Evolutionary conservation across 495 filamentous ascomycete species (phyloP), one percentile per base, ranked within the genome.

Genomic region (Penicillium canescens): DNA sequence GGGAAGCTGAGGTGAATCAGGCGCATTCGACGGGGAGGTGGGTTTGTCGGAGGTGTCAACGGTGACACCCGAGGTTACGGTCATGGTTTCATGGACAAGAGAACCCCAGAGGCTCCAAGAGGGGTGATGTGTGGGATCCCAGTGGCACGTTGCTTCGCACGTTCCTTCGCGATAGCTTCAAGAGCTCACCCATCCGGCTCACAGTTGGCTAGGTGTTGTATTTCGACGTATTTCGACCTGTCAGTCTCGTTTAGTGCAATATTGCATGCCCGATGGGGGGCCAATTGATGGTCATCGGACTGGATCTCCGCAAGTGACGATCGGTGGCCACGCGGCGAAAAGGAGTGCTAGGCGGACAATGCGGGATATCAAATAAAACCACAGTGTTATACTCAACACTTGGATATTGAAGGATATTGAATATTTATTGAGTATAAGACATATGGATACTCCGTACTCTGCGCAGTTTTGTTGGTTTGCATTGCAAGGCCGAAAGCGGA

Each of bases 51-150:
- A 49, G 58, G 59, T 59, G 55, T 59, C 55, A 35, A 52, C 36
- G 26, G 58, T 56, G 51, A 56, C 60, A 58, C 54, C 55, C 42
- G 54, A 40, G 45, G 56, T 50, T 38, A 62, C 52, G 52, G 65
- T 50, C 67, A 70, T 70, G 50, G 59, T 69, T 65, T 63, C 58
- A 66, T 63, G 48, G 58, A 60, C 57, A 47, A 35, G 21, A 44
- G 44, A 46, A 42, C 39, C 55, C 48, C 50, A 33, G 41, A 31
- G 56, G 53, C 44, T 53, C 34, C 37, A 28, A 55, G 33, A 47
- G 21, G 23, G 39, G 16, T 51, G 50, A 20, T 56, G 42, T 54
- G 45, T 42, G 48, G 28, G 18, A 46, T 56, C 39, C 53, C 41
- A 37, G 45, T 26, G 45, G 51, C 42, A 41, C 42, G 48, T 56